Evolutionary conservation across 345 rosid genomes (phyloP), one percentile per base, ranked within the genome.

Genomic region (Gossypium sturtianum): DNA sequence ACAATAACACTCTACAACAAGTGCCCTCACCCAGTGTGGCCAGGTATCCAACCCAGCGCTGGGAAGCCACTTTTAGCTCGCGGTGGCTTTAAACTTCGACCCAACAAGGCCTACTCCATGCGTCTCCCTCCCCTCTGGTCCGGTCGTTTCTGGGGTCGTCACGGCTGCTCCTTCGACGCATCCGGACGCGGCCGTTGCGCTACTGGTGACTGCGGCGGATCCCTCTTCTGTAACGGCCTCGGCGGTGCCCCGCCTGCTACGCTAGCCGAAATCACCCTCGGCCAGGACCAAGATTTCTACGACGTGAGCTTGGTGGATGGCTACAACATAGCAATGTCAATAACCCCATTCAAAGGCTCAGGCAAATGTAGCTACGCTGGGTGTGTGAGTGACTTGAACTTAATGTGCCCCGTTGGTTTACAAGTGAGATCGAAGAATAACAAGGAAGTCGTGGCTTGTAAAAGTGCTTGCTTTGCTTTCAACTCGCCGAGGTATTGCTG

Each of bases 101-200:
- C 90, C 4, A 88, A 85, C 79, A 88, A 79, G 78, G 88, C 92
- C 60, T 79, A 77, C 87, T 49, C 92, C 43, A 72, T 92, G 34
- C 82, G 69, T 4, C 87, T 94, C 67, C 98, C 96, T 0, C 69
- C 95, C 0, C 91, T 92, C 19, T 94, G 98, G 98, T 91, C 98
- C 2, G 98, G 98, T 60, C 98, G 98, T 12, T 87, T 94, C 81
- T 92, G 98, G 97, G 98, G 98, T 54, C 93, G 98, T 52, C 97
- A 92, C 58, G 95, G 93, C 73, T 94, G 98, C 85, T 62, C 86
- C 67, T 94, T 94, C 52, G 97, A 91, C 76, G 74, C 74, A 22
- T 71, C 89, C 0, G 97, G 97, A 12, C 90, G 87, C 2, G 97
- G 98, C 51, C 85, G 79, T 13, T 94, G 98, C 34, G 85, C 95